phyloP scores from a whole-genome alignment of 768 basidiomycete species.

The Tricholoma saponaceum region DNA sequence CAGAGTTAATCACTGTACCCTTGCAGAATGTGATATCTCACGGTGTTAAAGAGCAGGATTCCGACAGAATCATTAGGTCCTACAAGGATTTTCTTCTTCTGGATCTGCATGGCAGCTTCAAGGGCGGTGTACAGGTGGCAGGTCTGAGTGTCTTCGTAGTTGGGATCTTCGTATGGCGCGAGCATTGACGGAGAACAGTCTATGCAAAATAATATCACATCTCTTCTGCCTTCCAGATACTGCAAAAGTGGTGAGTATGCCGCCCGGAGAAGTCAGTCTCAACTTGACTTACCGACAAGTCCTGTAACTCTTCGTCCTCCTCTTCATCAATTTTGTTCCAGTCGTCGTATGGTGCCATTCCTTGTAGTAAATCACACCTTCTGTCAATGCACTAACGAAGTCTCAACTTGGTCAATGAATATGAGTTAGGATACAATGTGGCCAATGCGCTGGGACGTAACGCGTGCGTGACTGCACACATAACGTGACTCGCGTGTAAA shows the following conservation, averaged over 20 bases:
- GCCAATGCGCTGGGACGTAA: background rate
- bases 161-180: slow-evolving; percentile 57
- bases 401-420: background rate
- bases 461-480: background rate
- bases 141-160: slow-evolving; percentile 61
- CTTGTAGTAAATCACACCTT: slow-evolving; percentile 2
- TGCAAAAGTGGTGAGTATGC: slow-evolving; percentile 20
- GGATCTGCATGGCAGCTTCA: slow-evolving; percentile 79
- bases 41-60: slow-evolving; percentile 90
- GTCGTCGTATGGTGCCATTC: slow-evolving; percentile 71
- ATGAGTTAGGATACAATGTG: too few species aligned
- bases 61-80: slow-evolving; percentile 90
- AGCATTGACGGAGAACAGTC: slow-evolving; percentile 94
- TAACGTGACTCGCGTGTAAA: background rate
- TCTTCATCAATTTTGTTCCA: slow-evolving; percentile 81
- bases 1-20: slow-evolving; percentile 4
- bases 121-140: slow-evolving; percentile 79
- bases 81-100: slow-evolving; percentile 86
- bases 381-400: background rate
- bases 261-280: background rate
- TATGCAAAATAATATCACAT: slow-evolving; percentile 93
- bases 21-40: slow-evolving; percentile 33
- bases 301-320: slow-evolving; percentile 80
- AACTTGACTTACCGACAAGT: slow-evolving; percentile 46
- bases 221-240: slow-evolving; percentile 71